Base-by-base conservation (phyloP, 805 yeast genomes). In the Priceomyces melissophilus region DNA sequence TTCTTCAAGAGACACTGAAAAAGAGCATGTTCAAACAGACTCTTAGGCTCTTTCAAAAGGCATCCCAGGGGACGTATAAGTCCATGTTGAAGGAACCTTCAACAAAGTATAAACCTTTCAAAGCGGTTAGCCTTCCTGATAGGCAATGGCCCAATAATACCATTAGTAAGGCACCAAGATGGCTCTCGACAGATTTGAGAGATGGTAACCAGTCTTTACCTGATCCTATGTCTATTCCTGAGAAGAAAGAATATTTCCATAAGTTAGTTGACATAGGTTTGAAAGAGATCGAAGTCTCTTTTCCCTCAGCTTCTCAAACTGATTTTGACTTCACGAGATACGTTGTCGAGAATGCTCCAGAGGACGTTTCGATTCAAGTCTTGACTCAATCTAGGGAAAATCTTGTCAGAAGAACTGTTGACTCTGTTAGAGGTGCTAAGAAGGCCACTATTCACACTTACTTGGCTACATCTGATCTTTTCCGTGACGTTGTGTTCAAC, bases 141-240 rank as follows among this genome's bases (percentile, higher is more conserved):
- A 73, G 91, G 61, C 73, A 76, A 33, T 84, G 91, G 91, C 91
- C 91, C 14, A 65, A 73, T 50, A 79, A 79, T 35, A 61, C 72
- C 35, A 79, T 84, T 52, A 74, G 76, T 37, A 81, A 80, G 58
- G 84, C 89, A 3, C 91, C 91, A 46, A 72, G 89, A 57, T 84
- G 91, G 91, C 70, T 84, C 40, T 78, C 87, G 7, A 84, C 91
- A 1, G 91, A 84, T 61, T 70, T 84, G 48, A 76, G 91, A 69
- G 91, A 84, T 56, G 91, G 91, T 47, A 84, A 84, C 64, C 91
- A 84, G 60, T 79, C 89, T 13, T 69, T 84, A 43, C 91, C 91
- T 20, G 91, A 84, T 64, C 91, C 91, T 23, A 84, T 84, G 91
- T 73, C 84, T 8, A 77, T 84, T 11, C 80, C 73, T 38, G 86